Evolutionary conservation across 2,329 filamentous ascomycete genomes (phyloP), one percentile per base, ranked within the genome.

Genomic region (Aspergillus sp.): DNA sequence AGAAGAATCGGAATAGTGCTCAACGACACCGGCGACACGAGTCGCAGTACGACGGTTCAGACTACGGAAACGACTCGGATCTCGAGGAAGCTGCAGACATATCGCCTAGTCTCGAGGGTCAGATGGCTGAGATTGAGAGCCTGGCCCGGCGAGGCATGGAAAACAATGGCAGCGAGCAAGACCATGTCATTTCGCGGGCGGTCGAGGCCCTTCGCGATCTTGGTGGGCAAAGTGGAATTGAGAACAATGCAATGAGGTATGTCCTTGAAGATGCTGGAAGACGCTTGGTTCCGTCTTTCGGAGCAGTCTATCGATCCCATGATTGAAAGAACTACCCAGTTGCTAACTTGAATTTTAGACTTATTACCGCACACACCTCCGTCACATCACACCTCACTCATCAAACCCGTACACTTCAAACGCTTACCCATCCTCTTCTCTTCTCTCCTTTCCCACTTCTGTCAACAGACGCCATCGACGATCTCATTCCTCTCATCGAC

Each of bases 331-430:
- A 19, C 29, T 13, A 34, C 39, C 41, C 11, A 5, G 36, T 38
- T 46, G 27, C 41, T 43, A 29, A 33, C 39, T 47, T 31, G 10
- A 19, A 19, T 12, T 38, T 30, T 45, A 82, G 78, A 53, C 65
- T 81, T 27, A 78, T 78, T 47, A 80, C 77, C 12, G 76, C 78
- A 35, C 75, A 81, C 57, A 74, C 75, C 32, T 77, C 78, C 19
- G 70, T 81, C 39, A 73, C 79, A 28, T 76, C 78, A 4, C 78
- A 84, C 59, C 68, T 83, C 13, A 77, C 73, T 4, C 74, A 81
- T 58, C 80, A 84, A 64, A 81, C 76, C 30, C 79, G 80, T 48
- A 72, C 72, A 26, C 64, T 85, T 26, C 77, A 81, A 53, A 76
- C 77, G 4, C 68, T 82, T 26, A 75, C 74, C 39, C 77, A 81